These are phyloP conservation scores for Talaromyces sp. DNA, from an alignment of 2,329 filamentous ascomycete species.

Conservation along the genomic window DNA sequence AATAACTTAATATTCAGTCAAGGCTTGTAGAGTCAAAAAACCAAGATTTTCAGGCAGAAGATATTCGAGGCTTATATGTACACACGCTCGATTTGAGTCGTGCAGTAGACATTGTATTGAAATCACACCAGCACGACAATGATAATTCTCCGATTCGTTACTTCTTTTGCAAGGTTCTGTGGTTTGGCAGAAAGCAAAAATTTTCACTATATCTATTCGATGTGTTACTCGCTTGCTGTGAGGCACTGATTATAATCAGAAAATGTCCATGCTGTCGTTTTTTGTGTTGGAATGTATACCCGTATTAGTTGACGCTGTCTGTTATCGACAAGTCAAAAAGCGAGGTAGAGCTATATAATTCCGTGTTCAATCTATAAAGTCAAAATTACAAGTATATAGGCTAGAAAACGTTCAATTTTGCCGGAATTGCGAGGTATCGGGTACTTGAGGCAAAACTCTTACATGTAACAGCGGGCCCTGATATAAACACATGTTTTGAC, in stretches of 20 bases:
- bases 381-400: neutral
- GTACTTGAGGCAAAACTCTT: neutral
- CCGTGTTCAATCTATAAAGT: neutral
- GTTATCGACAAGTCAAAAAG: neutral
- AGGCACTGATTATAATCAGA: neutral
- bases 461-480: too few species aligned
- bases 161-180: neutral
- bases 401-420: neutral
- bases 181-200: too few species aligned
- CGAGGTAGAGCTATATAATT: neutral
- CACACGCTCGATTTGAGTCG: neutral
- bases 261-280: neutral
- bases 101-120: neutral
- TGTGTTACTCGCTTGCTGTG: neutral
- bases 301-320: neutral
- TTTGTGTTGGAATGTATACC: neutral
- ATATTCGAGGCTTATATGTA: neutral
- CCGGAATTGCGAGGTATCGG: neutral
- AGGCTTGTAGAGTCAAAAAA: neutral
- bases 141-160: neutral
- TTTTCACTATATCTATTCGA: neutral
- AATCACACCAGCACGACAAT: neutral
- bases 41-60: neutral
- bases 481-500: neutral
- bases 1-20: neutral